phyloP scores from a whole-genome alignment of 2,329 filamentous ascomycete species.

The Coniochaeta sp. region DNA sequence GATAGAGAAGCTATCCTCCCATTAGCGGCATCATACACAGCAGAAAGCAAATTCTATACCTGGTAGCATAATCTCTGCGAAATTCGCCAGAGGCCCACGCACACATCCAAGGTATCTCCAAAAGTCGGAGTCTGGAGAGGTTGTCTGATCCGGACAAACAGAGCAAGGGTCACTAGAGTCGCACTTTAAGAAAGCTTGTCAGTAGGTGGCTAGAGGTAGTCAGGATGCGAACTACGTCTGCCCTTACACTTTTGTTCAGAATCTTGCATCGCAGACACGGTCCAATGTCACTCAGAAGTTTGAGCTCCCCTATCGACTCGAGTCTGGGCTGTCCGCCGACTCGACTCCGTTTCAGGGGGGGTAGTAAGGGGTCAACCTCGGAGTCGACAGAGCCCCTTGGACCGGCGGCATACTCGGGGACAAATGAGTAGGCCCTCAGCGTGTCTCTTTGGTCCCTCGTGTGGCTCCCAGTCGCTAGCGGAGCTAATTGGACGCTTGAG shows the following conservation, averaged over 20 bases:
- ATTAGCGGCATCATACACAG: slow-evolving; percentile 12
- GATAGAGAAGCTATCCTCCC: slow-evolving; percentile 31
- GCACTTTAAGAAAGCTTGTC: slow-evolving; percentile 29
- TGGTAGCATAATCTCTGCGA: slow-evolving; percentile 43
- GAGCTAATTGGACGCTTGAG: slow-evolving; percentile 22
- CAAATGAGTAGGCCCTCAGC: slow-evolving; percentile 30
- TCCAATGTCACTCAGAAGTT: slow-evolving; percentile 36
- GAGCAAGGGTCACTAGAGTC: slow-evolving; percentile 41
- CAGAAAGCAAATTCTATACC: slow-evolving; percentile 22
- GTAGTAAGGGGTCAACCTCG: slow-evolving; percentile 43
- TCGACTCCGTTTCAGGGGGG: slow-evolving; percentile 45
- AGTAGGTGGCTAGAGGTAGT: background rate
- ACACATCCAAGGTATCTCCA: slow-evolving; percentile 45
- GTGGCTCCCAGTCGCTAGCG: slow-evolving; percentile 23
- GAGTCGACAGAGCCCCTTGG: slow-evolving; percentile 34
- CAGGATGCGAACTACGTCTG: background rate
- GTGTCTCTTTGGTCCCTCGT: slow-evolving; percentile 32
- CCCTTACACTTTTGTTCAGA: slow-evolving; percentile 35
- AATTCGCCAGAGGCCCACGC: slow-evolving; percentile 35
- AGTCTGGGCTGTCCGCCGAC: slow-evolving; percentile 44
- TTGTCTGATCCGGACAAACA: slow-evolving; percentile 32
- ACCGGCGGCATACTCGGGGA: slow-evolving; percentile 27
- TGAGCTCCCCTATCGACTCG: slow-evolving; percentile 50
- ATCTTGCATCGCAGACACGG: slow-evolving; percentile 45
- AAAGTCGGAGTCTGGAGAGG: slow-evolving; percentile 30